A percentile compares a stretch with the other conserved stretches of the same genome.
phyloP scores from a whole-genome alignment of 177 flowering plant species.

The Vitis hybrid region DNA sequence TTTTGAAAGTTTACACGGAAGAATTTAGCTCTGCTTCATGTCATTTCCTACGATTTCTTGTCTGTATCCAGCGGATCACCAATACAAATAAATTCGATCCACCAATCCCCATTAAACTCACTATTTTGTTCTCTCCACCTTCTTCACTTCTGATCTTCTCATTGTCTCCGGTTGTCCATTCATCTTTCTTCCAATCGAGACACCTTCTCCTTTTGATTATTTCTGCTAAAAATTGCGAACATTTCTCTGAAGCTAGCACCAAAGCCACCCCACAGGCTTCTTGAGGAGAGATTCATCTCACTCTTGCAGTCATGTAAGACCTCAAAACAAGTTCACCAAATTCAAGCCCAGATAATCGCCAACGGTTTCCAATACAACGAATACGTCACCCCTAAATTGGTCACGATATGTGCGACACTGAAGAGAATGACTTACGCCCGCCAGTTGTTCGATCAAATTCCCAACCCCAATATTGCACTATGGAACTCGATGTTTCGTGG shows the following conservation, averaged over 20 bases:
- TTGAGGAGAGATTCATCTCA: slow-evolving; percentile 63
- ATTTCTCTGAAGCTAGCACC: slow-evolving; percentile 11
- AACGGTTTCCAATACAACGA: slow-evolving; percentile 40
- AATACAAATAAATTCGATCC: too few species aligned
- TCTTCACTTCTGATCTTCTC: too few species aligned
- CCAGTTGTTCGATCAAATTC: slow-evolving; percentile 52
- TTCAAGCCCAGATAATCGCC: slow-evolving; percentile 52
- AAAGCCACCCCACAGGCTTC: slow-evolving; percentile 25
- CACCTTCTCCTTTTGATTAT: too few species aligned
- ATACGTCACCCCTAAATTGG: slow-evolving; percentile 49
- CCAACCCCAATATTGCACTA: slow-evolving; percentile 37
- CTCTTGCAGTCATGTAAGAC: slow-evolving; percentile 58
- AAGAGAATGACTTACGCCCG: slow-evolving; percentile 40
- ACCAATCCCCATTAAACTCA: too few species aligned
- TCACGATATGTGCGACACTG: slow-evolving; percentile 30
- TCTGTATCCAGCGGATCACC: too few species aligned
- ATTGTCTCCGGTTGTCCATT: too few species aligned
- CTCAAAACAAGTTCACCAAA: slow-evolving; percentile 43
- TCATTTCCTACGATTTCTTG: too few species aligned
- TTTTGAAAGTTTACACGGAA: too few species aligned
- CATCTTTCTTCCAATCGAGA: too few species aligned
- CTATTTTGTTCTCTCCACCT: too few species aligned
- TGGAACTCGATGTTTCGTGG: slow-evolving; percentile 76
- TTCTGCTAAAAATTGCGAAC: slow-evolving; percentile 20
- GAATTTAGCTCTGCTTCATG: too few species aligned